These are phyloP conservation scores for Pistacia atlantica DNA, from an alignment of 345 rosid species.

Conservation along the genomic window DNA sequence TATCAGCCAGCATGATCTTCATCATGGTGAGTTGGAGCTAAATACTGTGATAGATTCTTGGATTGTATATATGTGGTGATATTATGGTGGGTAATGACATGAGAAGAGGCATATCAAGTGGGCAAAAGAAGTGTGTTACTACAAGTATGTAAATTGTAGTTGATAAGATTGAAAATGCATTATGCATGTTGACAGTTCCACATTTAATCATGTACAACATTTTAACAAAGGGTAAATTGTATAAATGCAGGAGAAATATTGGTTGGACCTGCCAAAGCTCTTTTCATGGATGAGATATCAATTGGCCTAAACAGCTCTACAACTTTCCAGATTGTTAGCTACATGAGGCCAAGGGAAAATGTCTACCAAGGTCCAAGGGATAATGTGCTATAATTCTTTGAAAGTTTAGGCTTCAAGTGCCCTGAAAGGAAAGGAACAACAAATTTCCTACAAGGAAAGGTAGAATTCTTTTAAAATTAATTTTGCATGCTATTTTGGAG, in stretches of 20 bases:
- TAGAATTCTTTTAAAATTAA: too few species aligned
- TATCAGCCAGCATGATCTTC: conserved; percentile 66
- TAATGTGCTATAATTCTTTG: conserved; percentile 51
- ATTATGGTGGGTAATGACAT: conserved; percentile 62
- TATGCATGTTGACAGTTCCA: background rate
- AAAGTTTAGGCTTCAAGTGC: conserved; percentile 51
- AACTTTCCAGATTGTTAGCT: conserved; percentile 55
- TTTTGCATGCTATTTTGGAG: too few species aligned
- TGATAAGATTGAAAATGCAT: background rate
- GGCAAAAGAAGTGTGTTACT: conserved; percentile 64
- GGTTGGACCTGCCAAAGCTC: conserved; percentile 64
- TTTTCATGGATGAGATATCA: conserved; percentile 70
- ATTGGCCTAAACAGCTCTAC: conserved; percentile 71
- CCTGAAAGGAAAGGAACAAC: conserved; percentile 64
- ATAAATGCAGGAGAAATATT: conserved; percentile 62
- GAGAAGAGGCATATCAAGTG: conserved; percentile 69
- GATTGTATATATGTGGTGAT: conserved; percentile 58
- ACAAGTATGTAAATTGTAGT: conserved; percentile 36
- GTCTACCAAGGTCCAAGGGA: conserved; percentile 64
- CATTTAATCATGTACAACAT: too few species aligned
- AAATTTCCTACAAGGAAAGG: conserved; percentile 48
- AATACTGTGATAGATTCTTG: conserved; percentile 42
- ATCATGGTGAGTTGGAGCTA: conserved; percentile 55
- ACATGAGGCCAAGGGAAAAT: conserved; percentile 60
- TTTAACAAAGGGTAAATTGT: background rate